These are phyloP conservation scores for Mycena latifolia DNA, from an alignment of 768 basidiomycete genomes.

Conservation along the genomic window DNA sequence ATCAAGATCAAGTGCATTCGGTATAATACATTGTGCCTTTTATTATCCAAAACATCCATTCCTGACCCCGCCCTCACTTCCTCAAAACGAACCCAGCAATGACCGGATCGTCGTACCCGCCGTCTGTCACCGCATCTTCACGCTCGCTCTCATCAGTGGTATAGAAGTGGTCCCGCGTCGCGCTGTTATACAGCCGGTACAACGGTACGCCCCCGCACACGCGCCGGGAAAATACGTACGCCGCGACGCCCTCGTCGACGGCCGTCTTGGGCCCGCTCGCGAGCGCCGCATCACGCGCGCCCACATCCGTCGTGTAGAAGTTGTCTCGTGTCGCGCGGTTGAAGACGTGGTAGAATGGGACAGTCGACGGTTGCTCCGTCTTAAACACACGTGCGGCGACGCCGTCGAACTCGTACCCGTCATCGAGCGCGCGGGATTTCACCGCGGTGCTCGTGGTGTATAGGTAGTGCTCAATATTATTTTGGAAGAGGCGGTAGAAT, in stretches of 20 bases:
- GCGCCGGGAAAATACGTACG: slow-evolving; percentile 15
- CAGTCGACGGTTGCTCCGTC: background rate
- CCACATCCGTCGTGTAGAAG: background rate
- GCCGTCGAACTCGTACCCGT: slow-evolving; percentile 24
- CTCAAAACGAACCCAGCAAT: background rate
- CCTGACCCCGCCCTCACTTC: background rate
- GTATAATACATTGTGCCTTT: background rate
- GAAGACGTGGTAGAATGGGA: slow-evolving; percentile 24
- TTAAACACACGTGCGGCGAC: slow-evolving; percentile 16
- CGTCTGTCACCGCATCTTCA: background rate
- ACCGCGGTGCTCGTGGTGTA: background rate
- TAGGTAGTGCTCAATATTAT: slow-evolving; percentile 17
- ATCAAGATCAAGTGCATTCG: too few relatives aligned
- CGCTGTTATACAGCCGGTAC: slow-evolving; percentile 17
- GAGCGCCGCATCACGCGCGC: slow-evolving; percentile 14
- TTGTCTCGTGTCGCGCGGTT: slow-evolving; percentile 3
- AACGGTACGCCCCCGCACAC: slow-evolving; percentile 23
- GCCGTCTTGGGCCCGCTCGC: background rate
- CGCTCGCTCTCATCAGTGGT: slow-evolving; percentile 6
- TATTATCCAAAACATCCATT: too few relatives aligned
- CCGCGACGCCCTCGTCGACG: slow-evolving; percentile 10
- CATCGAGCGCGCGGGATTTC: background rate
- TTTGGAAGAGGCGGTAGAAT: slow-evolving; percentile 21
- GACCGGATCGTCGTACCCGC: background rate
- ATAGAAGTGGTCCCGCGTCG: slow-evolving; percentile 10